A percentile compares a stretch with the other conserved stretches of the same genome.
phyloP scores from a whole-genome alignment of 225 moss, liverwort and hornwort genomes.

The Straminergon stramineum region DNA sequence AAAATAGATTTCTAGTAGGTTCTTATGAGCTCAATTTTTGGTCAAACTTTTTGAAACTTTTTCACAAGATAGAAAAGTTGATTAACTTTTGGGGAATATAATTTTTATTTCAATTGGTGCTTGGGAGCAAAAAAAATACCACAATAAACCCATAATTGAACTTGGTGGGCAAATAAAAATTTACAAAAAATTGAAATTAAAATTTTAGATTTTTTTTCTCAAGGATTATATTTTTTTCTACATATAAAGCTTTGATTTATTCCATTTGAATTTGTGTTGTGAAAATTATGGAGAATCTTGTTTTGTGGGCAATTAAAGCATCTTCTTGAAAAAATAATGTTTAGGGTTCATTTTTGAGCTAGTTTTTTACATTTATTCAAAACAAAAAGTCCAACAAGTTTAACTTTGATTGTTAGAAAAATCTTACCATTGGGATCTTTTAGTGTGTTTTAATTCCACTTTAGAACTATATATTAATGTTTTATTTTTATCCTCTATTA shows the following conservation, averaged over 20 bases:
- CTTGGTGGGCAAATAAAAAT: background rate
- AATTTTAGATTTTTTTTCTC: background rate
- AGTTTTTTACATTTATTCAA: too few relatives aligned
- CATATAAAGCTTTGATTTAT: background rate
- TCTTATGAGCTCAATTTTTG: too few relatives aligned
- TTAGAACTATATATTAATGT: background rate
- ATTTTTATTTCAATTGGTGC: background rate
- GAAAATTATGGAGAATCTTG: background rate
- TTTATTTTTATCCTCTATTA: background rate
- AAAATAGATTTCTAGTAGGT: background rate
- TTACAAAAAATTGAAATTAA: background rate
- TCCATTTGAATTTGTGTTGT: background rate
- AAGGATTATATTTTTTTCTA: background rate
- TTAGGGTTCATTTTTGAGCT: background rate
- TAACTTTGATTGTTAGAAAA: background rate
- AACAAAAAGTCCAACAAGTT: background rate
- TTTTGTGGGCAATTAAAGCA: background rate
- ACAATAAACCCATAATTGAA: fast-evolving
- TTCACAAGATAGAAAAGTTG: background rate
- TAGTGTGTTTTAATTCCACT: background rate
- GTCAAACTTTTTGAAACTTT: background rate
- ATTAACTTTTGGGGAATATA: background rate
- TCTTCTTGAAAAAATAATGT: too few relatives aligned
- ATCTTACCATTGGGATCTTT: background rate
- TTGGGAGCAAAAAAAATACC: background rate